Evolutionary conservation across 202 grass and related monocot species (phyloP), one percentile per base, ranked within the genome.

Genomic region (Panicum hallii): DNA sequence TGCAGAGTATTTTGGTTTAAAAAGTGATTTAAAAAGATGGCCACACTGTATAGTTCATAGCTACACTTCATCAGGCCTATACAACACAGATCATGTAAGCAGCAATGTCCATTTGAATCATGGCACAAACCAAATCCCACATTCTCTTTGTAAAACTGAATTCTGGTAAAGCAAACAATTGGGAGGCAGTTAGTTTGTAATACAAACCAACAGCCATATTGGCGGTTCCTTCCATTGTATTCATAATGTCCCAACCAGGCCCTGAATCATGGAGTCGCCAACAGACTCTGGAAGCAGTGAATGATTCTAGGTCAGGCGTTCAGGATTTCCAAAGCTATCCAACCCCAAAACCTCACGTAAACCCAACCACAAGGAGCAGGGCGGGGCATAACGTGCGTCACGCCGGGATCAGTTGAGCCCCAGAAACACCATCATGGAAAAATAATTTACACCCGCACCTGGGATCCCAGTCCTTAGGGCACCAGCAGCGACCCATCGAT

Each of bases 311-410:
- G 82, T 60, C 9, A 19, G 42, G 1, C 11, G 47, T 72, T 79
- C 65, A 5, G 7, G 26, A 19, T 32, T 17, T 14, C 13, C 23
- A 36, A 74, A 74, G 17, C 2, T 4, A 55, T 7, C 53, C 2
- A 76, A 15, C 1, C n/a, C 40, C 74, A 62, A 77, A 62, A 77
- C 74, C 55, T 61, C 38, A 28, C n/a, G 13, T 10, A 77, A 62
- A 28, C 74, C 74, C 74, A n/a, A 60, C 6, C 9, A 57, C 55
- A 28, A 28, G 9, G n/a, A 17, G 9, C 41, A 69, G 41, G 66
- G 5, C 36, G 17, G 1, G 34, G 6, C 72, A 38, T 34, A 72
- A 34, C 14, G 5, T 0, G 32, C 3, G 30, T 4, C 12, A 66
- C 19, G 2, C 3, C 2, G 1, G 7, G 36, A 42, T 42, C 11